phyloP scores from a whole-genome alignment of 1,284 basidiomycete species.

The Fomitiporia mediterranea region DNA sequence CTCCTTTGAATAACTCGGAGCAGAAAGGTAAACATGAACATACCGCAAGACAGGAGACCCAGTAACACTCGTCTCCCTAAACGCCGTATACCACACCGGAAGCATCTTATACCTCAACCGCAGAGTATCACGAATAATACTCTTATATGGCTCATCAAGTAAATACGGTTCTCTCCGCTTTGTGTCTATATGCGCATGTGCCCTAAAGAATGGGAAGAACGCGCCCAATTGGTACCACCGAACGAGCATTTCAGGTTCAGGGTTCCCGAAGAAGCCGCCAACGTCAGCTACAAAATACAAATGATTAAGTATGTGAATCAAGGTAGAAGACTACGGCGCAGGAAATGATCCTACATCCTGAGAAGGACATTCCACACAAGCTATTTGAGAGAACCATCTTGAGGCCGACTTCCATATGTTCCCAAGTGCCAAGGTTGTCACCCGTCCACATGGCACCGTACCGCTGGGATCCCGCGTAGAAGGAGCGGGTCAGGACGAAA shows the following conservation, averaged over 20 bases:
- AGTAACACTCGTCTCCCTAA: slow-evolving; percentile 77
- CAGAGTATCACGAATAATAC: slow-evolving; percentile 76
- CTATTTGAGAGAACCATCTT: slow-evolving; percentile 92
- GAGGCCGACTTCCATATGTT: slow-evolving; percentile 90
- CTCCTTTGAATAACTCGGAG: not conserved
- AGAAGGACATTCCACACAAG: slow-evolving; percentile 92
- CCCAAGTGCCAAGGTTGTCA: slow-evolving; percentile 97
- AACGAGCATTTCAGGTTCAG: slow-evolving; percentile 88
- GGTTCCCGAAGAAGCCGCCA: slow-evolving; percentile 98
- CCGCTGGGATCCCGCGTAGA: slow-evolving; percentile 94
- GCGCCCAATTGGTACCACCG: slow-evolving; percentile 97
- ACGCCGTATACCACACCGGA: slow-evolving; percentile 96
- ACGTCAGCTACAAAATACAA: slow-evolving; percentile 72
- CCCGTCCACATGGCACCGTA: slow-evolving; percentile 99
- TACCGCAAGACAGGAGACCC: slow-evolving; percentile 81
- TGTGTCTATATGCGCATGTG: slow-evolving; percentile 97
- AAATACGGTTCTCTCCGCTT: slow-evolving; percentile 97
- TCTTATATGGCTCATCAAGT: slow-evolving; percentile 83
- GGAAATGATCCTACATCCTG: slow-evolving; percentile 64
- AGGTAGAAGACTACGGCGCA: not conserved
- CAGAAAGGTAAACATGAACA: slow-evolving; percentile 21
- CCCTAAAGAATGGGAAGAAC: slow-evolving; percentile 97
- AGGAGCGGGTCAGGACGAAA: slow-evolving; percentile 93
- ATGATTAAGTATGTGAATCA: slow-evolving; percentile 5
- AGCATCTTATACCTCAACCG: slow-evolving; percentile 85